Base-by-base conservation (phyloP, 108 stramenopile species). In the Fragilariopsis cylindrus region DNA sequence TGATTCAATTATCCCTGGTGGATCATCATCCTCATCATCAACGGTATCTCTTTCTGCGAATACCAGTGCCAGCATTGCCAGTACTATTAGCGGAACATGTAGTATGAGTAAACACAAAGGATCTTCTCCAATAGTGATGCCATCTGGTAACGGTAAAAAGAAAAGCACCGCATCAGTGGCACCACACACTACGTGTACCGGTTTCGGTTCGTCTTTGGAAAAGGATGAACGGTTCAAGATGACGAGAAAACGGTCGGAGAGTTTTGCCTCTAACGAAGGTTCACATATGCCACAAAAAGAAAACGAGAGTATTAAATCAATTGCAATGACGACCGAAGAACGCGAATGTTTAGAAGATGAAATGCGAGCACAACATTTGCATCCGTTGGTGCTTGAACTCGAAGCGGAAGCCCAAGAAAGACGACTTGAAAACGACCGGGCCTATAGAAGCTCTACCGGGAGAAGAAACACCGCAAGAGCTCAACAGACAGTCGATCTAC, bases 241-340 rank as follows among this genome's bases (percentile, higher is more conserved):
- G 45, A 41, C 60, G 60, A 78, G 87, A 62, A 72, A 73, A 42
- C 82, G 84, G 42, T 84, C 84, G 9, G 80, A 84, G 50, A 83
- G 83, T 52, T 77, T 74, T 63, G 68, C 57, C 13, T 58, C 57
- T 11, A 70, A 18, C 70, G 57, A 3, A 60, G 60, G 45, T 55
- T 47, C 67, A n/a, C 42, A 8, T 9, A 68, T 48, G 16, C 60
- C 40, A 11, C 45, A 55, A 62, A 65, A 44, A 46, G 76, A 73
- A 50, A 70, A 49, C 16, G 57, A 60, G n/a, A 49, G 73, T 12
- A 58, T 85, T 69, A 60, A 60, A 66, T 60, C 70, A 58, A 64
- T 92, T 43, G 88, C 90, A 65, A 87, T 94, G 84, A 84, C 82
- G 5, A 77, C 89, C 7, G 90, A 88, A 57, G 92, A 91, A 69